Conservation (phyloP, 148 eudicot genomes). For the Nepenthes mirabilis region DNA sequence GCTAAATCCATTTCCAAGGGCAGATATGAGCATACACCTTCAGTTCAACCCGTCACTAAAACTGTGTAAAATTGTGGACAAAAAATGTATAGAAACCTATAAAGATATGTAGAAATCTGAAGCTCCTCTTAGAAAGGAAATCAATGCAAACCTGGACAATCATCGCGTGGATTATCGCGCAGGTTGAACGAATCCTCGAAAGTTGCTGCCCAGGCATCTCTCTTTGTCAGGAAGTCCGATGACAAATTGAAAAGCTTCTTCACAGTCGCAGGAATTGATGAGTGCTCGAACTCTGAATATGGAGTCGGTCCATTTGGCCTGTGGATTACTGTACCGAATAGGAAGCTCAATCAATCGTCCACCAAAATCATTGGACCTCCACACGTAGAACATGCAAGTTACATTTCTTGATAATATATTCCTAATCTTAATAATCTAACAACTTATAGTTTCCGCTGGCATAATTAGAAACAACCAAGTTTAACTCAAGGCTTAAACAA, state of each 20-base stretch:
- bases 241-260: slow-evolving; percentile 75
- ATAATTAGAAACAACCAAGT: too few relatives aligned
- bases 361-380: background rate
- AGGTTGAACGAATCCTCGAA: slow-evolving; percentile 62
- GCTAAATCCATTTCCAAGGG: too few relatives aligned
- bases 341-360: background rate
- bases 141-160: slow-evolving; percentile 66
- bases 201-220: slow-evolving; percentile 96
- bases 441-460: too few relatives aligned
- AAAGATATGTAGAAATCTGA: background rate
- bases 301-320: slow-evolving; percentile 77
- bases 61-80: too few relatives aligned
- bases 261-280: slow-evolving; percentile 83
- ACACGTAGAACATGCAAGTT: too few relatives aligned
- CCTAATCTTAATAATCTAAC: too few relatives aligned
- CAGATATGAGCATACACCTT: too few relatives aligned
- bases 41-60: background rate
- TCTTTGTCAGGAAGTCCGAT: slow-evolving; percentile 71
- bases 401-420: too few relatives aligned
- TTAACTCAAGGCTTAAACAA: too few relatives aligned
- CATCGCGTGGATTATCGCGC: slow-evolving; percentile 80
- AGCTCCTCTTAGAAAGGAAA: background rate
- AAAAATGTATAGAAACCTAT: too few relatives aligned
- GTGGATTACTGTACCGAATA: slow-evolving; percentile 54
- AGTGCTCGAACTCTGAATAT: slow-evolving; percentile 72